A percentile compares a stretch with the other conserved stretches of the same genome.
Evolutionary conservation across 768 basidiomycete genomes (phyloP).

Genomic region (Leccinum sublutescens): DNA sequence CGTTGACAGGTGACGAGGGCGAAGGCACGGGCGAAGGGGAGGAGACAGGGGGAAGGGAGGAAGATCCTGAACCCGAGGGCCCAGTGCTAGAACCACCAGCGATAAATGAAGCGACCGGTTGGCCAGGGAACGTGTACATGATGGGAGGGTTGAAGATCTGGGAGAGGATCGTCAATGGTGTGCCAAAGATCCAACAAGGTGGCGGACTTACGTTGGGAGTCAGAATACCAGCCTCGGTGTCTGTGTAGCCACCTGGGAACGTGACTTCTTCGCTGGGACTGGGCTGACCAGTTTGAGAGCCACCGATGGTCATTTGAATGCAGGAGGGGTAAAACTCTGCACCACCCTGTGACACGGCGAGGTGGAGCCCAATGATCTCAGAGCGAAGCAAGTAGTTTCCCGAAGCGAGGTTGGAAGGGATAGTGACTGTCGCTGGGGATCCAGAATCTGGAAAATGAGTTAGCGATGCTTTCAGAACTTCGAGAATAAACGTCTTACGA

Average conservation of each 20-base stretch:
- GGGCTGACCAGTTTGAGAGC: slow-evolving; percentile 25
- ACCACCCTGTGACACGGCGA: slow-evolving; percentile 49
- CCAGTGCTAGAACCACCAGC: slow-evolving; percentile 10
- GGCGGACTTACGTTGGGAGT: slow-evolving; percentile 39
- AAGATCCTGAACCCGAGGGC: slow-evolving; percentile 5
- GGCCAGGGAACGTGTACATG: slow-evolving; percentile 53
- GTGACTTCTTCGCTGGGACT: slow-evolving; percentile 41
- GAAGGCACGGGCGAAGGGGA: not conserved
- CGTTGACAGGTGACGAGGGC: not conserved
- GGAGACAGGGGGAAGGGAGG: not conserved
- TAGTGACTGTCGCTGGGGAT: slow-evolving; percentile 34
- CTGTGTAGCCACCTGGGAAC: slow-evolving; percentile 70
- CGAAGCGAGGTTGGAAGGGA: slow-evolving; percentile 52
- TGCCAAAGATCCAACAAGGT: not conserved
- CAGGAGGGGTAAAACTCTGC: slow-evolving; percentile 41
- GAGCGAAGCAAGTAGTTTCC: slow-evolving; percentile 76
- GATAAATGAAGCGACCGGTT: slow-evolving; percentile 43
- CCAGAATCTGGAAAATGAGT: slow-evolving; percentile 34
- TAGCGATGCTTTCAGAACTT: not conserved
- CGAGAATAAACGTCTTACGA: slow-evolving; percentile 32
- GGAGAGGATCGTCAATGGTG: not conserved
- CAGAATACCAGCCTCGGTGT: slow-evolving; percentile 67
- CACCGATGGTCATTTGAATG: slow-evolving; percentile 27
- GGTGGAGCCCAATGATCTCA: slow-evolving; percentile 76
- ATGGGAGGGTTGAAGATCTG: slow-evolving; percentile 30